phyloP scores from a whole-genome alignment of 306 rosid genomes.

The Sicyos edulis region DNA sequence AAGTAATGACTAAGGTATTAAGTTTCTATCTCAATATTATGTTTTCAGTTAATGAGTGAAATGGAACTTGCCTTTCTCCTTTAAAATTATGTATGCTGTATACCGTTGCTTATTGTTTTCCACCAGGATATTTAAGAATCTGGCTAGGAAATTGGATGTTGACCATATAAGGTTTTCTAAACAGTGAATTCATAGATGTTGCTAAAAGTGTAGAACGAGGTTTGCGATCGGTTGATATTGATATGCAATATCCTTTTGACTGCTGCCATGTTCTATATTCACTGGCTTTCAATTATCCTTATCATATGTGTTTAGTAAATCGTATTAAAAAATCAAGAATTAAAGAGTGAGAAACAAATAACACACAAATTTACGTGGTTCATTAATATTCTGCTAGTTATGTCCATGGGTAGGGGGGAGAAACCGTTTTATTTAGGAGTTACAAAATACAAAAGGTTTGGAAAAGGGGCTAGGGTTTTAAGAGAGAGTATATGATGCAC shows the following conservation, averaged over 20 bases:
- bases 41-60: neutral
- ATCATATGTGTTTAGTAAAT: neutral
- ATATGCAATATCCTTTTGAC: neutral
- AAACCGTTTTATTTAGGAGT: no score
- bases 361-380: no score
- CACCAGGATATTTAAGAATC: neutral
- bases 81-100: neutral
- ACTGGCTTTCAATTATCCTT: slow-evolving; percentile 4
- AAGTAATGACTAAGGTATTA: neutral
- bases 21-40: neutral
- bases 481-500: no score
- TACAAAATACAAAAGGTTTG: no score
- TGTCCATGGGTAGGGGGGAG: no score
- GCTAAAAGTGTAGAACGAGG: neutral
- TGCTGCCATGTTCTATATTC: neutral
- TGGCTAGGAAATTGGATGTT: neutral
- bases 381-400: no score
- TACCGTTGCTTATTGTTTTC: no score
- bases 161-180: neutral
- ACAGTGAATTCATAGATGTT: neutral
- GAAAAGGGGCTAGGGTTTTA: no score
- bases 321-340: no score
- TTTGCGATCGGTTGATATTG: neutral
- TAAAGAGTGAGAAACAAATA: no score
- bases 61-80: neutral